Evolutionary conservation across 2,329 filamentous ascomycete genomes (phyloP).

Genomic region (Colletotrichum truncatum): DNA sequence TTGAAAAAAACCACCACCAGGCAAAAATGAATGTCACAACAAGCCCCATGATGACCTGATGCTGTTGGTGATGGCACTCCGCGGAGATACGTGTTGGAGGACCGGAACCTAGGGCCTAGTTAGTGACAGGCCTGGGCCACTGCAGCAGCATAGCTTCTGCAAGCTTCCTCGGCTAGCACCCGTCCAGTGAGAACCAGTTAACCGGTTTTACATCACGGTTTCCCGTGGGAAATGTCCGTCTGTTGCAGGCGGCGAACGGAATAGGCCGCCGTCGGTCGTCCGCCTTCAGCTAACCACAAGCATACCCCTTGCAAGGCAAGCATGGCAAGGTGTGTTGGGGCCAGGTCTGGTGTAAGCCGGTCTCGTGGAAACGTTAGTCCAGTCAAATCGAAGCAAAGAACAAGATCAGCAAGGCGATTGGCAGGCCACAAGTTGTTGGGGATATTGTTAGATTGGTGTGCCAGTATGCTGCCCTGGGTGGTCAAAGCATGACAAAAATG

Average conservation of each 20-base stretch:
- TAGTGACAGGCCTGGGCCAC: neutral
- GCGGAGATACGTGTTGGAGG: too few species aligned
- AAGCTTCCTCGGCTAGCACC: neutral
- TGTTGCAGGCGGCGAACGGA: constrained; percentile 9
- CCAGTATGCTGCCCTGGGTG: neutral
- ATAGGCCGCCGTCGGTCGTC: constrained; percentile 6
- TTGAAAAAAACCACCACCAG: too few species aligned
- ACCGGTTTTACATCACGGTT: neutral
- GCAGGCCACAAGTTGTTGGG: neutral
- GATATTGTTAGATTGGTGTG: neutral
- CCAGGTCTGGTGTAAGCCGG: constrained; percentile 14
- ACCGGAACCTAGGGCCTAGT: too few species aligned
- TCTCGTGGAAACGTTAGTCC: neutral
- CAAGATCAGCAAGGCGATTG: neutral
- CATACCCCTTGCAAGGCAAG: neutral
- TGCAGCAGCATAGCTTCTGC: neutral
- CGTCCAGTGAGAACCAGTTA: neutral
- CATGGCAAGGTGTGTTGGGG: neutral
- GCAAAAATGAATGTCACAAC: too few species aligned
- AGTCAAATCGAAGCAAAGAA: neutral
- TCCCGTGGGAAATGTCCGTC: neutral
- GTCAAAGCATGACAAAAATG: neutral
- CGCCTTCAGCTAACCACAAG: constrained; percentile 6
- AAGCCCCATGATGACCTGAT: too few species aligned
- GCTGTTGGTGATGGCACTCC: too few species aligned